Evolutionary conservation across 2,329 filamentous ascomycete species (phyloP).

Genomic region (Xylariaceae sp.): DNA sequence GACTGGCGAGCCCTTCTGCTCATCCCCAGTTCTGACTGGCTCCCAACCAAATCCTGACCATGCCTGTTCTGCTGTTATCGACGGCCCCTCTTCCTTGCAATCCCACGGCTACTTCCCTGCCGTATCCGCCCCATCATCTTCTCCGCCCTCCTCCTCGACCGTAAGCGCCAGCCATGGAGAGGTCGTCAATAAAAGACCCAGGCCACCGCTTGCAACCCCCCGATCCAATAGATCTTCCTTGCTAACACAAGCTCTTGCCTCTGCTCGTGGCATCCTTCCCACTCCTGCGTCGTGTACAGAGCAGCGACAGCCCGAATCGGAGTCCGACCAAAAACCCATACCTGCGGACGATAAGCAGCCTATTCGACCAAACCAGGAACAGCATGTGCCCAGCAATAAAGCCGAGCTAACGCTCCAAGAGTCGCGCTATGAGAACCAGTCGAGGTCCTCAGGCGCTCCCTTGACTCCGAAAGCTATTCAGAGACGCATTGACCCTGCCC

Average conservation of each 20-base stretch:
- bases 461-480: conserved; percentile 33
- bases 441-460: conserved; percentile 33
- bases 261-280: conserved; percentile 47
- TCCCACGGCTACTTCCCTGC: conserved; percentile 8
- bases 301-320: conserved; percentile 24
- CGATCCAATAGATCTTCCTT: conserved; percentile 48
- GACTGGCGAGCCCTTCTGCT: conserved; percentile 26
- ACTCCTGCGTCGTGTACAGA: conserved; percentile 24
- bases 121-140: not conserved
- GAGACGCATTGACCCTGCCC: conserved; percentile 29
- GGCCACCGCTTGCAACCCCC: conserved; percentile 37
- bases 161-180: conserved; percentile 31
- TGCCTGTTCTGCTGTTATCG: conserved; percentile 19
- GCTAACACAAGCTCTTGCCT: conserved; percentile 53
- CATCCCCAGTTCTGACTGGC: conserved; percentile 24
- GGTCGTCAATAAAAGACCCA: conserved; percentile 43
- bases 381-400: conserved; percentile 19
- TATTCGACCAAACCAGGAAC: conserved; percentile 16
- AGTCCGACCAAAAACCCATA: conserved; percentile 21
- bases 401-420: conserved; percentile 18
- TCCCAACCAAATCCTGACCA: conserved; percentile 21
- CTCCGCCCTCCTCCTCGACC: conserved; percentile 18
- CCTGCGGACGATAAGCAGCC: conserved; percentile 17
- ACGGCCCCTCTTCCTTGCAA: conserved; percentile 15
- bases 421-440: conserved; percentile 32